phyloP scores from a whole-genome alignment of 1,284 basidiomycete genomes.

The Tilletia walkeri region DNA sequence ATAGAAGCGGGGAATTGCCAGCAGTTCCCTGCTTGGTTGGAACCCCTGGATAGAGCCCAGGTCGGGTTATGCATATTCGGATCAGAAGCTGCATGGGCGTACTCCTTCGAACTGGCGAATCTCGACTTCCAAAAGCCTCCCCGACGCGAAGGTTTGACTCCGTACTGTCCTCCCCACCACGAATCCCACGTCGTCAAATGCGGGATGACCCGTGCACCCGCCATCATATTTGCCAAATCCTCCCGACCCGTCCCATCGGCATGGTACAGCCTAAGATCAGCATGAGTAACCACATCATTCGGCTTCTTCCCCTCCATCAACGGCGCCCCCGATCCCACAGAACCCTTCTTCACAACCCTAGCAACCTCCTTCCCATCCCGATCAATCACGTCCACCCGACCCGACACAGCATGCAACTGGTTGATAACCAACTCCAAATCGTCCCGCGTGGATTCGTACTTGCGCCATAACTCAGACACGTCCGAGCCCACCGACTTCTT shows the following conservation, averaged over 20 bases:
- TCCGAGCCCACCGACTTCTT: too few species aligned
- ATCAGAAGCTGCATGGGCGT: background rate
- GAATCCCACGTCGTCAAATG: background rate
- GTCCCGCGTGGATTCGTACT: background rate
- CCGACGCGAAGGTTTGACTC: background rate
- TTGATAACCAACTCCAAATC: background rate
- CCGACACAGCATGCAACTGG: background rate
- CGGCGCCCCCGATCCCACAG: background rate
- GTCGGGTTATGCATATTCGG: background rate
- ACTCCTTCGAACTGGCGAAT: background rate
- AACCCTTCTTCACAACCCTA: background rate
- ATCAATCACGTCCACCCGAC: constrained; percentile 1
- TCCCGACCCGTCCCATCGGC: constrained; percentile 13
- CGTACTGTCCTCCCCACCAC: background rate
- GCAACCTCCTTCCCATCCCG: background rate
- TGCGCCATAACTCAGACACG: too few species aligned
- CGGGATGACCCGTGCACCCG: background rate
- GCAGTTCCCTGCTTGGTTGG: background rate
- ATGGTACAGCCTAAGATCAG: background rate
- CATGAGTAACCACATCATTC: background rate
- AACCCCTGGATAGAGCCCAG: background rate
- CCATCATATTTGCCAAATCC: background rate
- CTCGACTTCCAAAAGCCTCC: background rate
- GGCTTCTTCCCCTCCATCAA: background rate
- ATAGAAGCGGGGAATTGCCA: background rate